phyloP scores from a whole-genome alignment of 306 rosid genomes.

The Trifolium subterraneum region DNA sequence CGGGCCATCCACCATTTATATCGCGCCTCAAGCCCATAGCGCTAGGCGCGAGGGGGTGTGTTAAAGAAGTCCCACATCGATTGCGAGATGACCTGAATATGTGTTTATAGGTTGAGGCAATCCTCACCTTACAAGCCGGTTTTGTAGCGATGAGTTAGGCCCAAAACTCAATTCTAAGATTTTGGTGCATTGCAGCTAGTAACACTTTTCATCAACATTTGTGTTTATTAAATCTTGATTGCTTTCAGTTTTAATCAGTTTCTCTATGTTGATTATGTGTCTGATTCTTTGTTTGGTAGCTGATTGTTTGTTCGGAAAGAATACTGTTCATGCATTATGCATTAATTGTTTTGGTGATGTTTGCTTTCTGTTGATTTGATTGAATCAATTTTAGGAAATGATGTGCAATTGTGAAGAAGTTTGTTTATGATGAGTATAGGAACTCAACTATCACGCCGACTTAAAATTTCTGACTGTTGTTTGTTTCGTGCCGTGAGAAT shows the following conservation, averaged over 20 bases:
- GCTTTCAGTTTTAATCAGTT: constrained; percentile 19
- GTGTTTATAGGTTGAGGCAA: too few relatives aligned
- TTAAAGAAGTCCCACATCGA: too few relatives aligned
- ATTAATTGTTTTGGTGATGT: constrained; percentile 8
- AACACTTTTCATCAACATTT: constrained; percentile 3
- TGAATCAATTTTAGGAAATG: background rate
- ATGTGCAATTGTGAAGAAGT: background rate
- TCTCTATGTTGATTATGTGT: constrained; percentile 6
- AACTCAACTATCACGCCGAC: background rate
- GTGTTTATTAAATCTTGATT: constrained; percentile 8
- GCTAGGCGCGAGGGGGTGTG: too few relatives aligned
- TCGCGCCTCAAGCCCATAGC: too few relatives aligned
- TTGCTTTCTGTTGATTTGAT: background rate
- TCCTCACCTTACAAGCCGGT: too few relatives aligned
- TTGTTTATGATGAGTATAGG: background rate
- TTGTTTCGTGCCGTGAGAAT: background rate
- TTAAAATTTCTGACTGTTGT: background rate
- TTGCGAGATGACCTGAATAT: too few relatives aligned
- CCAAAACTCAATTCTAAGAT: too few relatives aligned
- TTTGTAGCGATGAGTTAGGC: too few relatives aligned
- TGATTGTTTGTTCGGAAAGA: background rate
- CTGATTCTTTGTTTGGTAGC: background rate
- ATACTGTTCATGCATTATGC: constrained; percentile 13
- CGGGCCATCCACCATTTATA: too few relatives aligned
- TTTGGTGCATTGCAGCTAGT: background rate